Percentiles rank a stretch among this genome's conserved stretches.
phyloP scores from a whole-genome alignment of 495 filamentous ascomycete genomes.

The Achaetomiella virescens region DNA sequence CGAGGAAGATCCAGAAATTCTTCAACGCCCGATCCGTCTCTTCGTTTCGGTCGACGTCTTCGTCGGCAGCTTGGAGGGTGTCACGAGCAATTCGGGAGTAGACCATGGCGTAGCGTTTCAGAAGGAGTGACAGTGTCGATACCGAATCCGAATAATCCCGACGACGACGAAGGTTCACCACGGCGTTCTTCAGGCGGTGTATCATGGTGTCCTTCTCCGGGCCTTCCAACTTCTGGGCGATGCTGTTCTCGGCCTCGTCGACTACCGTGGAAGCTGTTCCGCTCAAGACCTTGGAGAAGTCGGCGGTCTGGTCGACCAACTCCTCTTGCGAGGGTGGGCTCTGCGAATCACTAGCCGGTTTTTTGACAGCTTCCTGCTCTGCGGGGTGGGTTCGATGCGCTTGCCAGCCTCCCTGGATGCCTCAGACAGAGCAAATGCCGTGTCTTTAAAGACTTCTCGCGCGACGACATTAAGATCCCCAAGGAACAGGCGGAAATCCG shows the following conservation, averaged over 20 bases:
- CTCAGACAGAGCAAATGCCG: conserved; percentile 67
- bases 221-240: conserved; percentile 60
- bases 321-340: conserved; percentile 52
- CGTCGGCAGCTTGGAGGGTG: conserved; percentile 54
- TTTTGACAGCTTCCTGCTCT: conserved; percentile 51
- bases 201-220: conserved; percentile 67
- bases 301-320: conserved; percentile 53
- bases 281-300: conserved; percentile 58
- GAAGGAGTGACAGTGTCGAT: conserved; percentile 64
- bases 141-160: conserved; percentile 82
- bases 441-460: conserved; percentile 81
- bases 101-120: conserved; percentile 69
- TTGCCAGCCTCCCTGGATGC: conserved; percentile 67
- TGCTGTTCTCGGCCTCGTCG: conserved; percentile 57
- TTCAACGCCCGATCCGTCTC: conserved; percentile 69
- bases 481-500: conserved; percentile 82
- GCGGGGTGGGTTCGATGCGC: conserved; percentile 60
- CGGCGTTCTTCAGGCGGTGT: conserved; percentile 65
- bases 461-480: conserved; percentile 74
- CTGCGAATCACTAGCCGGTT: conserved; percentile 50
- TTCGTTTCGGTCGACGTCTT: conserved; percentile 63
- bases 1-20: conserved; percentile 70
- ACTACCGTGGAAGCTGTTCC: conserved; percentile 61
- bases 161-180: conserved; percentile 67
- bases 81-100: conserved; percentile 68